Percentiles rank a stretch among this genome's conserved stretches.
Conservation (phyloP, 176 grass and related monocot genomes). For the Carex scoparia region DNA sequence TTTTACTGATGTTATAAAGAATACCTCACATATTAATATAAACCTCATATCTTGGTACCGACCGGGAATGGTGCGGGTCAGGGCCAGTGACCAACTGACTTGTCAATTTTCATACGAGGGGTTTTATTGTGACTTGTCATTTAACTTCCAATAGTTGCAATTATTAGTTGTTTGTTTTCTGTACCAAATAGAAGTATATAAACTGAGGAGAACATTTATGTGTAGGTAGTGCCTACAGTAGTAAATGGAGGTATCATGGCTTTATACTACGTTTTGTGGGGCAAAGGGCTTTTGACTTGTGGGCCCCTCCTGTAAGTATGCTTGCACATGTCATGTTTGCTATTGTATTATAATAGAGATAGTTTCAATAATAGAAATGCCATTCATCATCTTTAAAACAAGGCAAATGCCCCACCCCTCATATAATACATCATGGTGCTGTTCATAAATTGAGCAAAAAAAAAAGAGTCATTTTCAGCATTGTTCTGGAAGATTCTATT, state of each 20-base stretch:
- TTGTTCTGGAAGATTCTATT: not conserved
- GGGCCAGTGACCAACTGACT: not conserved
- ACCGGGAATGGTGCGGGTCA: not conserved
- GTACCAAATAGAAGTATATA: slow-evolving; percentile 21
- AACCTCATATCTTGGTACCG: not conserved
- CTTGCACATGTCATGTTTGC: not conserved
- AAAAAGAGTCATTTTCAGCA: not conserved
- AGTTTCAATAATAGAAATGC: not conserved
- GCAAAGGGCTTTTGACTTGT: slow-evolving; percentile 81
- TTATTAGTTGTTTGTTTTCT: not conserved
- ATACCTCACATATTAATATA: not conserved
- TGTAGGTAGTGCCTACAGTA: slow-evolving; percentile 76
- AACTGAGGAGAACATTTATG: not conserved
- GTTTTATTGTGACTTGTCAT: not conserved
- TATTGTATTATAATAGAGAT: not conserved
- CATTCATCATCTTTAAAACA: not conserved
- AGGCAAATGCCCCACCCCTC: not conserved
- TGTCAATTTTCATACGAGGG: not conserved
- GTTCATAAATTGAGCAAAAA: not conserved
- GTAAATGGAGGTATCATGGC: slow-evolving; percentile 97
- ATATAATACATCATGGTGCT: not conserved
- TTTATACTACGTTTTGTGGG: slow-evolving; percentile 91
- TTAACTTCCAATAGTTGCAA: not conserved
- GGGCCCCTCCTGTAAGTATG: slow-evolving; percentile 84
- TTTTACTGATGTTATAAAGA: not conserved